phyloP scores from a whole-genome alignment of 2,329 filamentous ascomycete species.

The Talaromyces verruculosus region DNA sequence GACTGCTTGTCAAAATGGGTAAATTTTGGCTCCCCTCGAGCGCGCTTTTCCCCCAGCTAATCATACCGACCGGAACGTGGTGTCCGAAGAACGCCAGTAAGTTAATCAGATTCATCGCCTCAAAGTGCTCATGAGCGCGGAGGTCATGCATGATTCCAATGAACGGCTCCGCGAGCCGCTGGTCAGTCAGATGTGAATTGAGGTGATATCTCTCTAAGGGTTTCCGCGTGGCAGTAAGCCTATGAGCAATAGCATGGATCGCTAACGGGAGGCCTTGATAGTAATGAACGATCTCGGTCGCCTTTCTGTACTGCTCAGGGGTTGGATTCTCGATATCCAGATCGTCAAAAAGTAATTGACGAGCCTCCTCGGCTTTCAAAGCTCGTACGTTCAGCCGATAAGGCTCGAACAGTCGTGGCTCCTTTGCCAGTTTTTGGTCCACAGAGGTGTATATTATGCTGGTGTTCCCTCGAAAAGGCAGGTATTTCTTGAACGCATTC shows the following conservation, averaged over 20 bases:
- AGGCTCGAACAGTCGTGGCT: constrained; percentile 61
- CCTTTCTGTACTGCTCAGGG: constrained; percentile 56
- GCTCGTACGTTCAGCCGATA: constrained; percentile 57
- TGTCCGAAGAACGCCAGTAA: constrained; percentile 66
- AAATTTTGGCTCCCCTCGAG: constrained; percentile 34
- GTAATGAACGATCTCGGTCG: constrained; percentile 61
- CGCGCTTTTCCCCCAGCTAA: constrained; percentile 53
- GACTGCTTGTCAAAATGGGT: constrained; percentile 40
- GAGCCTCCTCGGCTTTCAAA: constrained; percentile 58
- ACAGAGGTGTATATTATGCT: constrained; percentile 69
- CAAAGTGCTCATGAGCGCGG: constrained; percentile 40
- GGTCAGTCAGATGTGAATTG: constrained; percentile 57
- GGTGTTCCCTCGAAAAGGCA: constrained; percentile 64
- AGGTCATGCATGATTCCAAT: constrained; percentile 52
- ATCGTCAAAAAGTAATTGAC: constrained; percentile 61
- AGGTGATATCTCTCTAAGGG: constrained; percentile 61
- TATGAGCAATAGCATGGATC: constrained; percentile 65
- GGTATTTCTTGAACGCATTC: constrained; percentile 55
- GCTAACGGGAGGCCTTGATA: constrained; percentile 67
- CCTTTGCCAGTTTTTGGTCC: constrained; percentile 56
- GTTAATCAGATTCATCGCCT: constrained; percentile 65
- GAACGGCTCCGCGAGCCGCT: constrained; percentile 53
- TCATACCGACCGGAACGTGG: constrained; percentile 65
- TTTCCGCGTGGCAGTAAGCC: constrained; percentile 61
- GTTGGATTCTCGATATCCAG: constrained; percentile 60